Base-by-base conservation (phyloP, 2,329 filamentous ascomycete species). In the Apiospora hydei region DNA sequence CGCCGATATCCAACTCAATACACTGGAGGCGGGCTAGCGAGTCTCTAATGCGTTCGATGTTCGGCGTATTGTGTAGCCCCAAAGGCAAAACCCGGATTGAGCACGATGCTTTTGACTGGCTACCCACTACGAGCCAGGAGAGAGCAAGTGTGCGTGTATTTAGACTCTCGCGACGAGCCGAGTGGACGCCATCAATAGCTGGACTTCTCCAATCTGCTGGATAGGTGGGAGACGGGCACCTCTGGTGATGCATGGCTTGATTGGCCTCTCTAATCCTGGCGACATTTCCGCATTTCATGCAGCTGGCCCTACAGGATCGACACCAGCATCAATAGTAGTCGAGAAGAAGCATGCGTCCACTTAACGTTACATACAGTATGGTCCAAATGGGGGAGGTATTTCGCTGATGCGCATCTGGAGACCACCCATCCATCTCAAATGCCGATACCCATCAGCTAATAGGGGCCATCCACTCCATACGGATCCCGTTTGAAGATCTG, bases 131-230 rank as follows among this genome's bases (percentile, higher is more conserved):
- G 26, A 38, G 53, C 53, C 30, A 64, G 30, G 38, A 64, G 18
- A 64, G 53, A 64, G 18, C 53, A 64, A 64, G 53, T 38, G 53
- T 64, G 53, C 30, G 7, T 64, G 53, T 51, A 21, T 64, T 64
- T 64, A 74, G 68, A 74, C 76, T 76, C 72, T 72, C 74, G 74
- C 72, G 78, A 74, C 75, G 76, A 77, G 75, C 78, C 77, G 76
- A 76, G 72, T 74, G 74, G 77, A 69, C 73, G 73, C 76, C 76
- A 75, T 72, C 76, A 76, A 75, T 73, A 8, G 66, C 46, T 26
- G n/a, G 38, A 16, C 24, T 26, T 67, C n/a, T 68, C 70, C 68
- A 43, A 44, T 53, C 61, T 61, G 51, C 38, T 67, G 57, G 49
- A 30, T 51, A 70, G 51, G 64, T 64, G 49, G n/a, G 44, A 18